A percentile compares a stretch with the other conserved stretches of the same genome.
Conservation (phyloP, 176 grass and related monocot genomes). For the Oryza meridionalis region DNA sequence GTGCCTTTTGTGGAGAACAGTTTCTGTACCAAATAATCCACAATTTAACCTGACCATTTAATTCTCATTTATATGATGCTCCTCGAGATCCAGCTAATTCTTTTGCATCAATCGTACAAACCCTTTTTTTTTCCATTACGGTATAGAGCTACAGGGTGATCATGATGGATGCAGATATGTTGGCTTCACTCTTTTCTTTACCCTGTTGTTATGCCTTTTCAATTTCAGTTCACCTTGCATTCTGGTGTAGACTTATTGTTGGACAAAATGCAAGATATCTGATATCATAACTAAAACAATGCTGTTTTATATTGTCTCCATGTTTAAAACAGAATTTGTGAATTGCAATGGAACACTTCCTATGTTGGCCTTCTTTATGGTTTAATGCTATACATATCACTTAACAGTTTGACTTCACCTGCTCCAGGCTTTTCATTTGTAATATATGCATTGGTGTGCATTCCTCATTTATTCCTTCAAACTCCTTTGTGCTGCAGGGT, state of each 20-base stretch:
- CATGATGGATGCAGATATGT: background rate
- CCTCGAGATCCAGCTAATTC: background rate
- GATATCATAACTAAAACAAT: background rate
- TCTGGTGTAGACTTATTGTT: background rate
- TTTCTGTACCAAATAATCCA: background rate
- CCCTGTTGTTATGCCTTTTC: background rate
- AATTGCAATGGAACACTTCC: background rate
- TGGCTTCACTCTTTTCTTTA: background rate
- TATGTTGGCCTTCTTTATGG: background rate
- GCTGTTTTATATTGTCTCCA: background rate
- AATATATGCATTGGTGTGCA: background rate
- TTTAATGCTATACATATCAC: background rate
- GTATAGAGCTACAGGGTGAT: background rate
- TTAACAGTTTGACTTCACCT: background rate
- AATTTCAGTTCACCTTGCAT: background rate
- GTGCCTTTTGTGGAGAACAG: background rate
- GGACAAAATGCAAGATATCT: background rate
- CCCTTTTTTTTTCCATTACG: background rate
- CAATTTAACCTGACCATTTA: background rate
- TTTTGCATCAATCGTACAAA: background rate
- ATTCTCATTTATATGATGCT: background rate
- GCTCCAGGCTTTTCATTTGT: background rate
- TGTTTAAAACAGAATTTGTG: background rate
- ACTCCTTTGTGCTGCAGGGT: constrained; percentile 47
- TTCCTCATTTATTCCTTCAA: background rate